Percentiles rank a stretch among this genome's conserved stretches.
Evolutionary conservation across 2,329 filamentous ascomycete species (phyloP).

Genomic region (Capronia epimyces): DNA sequence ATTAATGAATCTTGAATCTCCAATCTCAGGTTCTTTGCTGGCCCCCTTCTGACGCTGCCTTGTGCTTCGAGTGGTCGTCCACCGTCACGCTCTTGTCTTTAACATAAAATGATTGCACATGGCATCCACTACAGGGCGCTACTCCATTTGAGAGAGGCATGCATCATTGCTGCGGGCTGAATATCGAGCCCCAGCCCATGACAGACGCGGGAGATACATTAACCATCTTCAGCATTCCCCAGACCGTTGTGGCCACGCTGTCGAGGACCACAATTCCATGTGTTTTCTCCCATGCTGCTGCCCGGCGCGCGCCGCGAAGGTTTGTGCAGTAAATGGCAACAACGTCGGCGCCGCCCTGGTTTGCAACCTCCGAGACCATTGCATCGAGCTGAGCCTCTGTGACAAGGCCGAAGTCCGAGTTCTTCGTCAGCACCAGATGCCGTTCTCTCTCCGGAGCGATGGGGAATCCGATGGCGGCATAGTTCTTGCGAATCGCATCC

Average conservation of each 20-base stretch:
- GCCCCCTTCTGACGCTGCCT: too few species aligned
- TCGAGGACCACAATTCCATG: constrained; percentile 38
- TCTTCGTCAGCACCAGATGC: constrained; percentile 36
- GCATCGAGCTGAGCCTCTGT: constrained; percentile 29
- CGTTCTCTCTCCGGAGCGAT: constrained; percentile 31
- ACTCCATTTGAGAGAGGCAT: too few species aligned
- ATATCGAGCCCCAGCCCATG: neutral
- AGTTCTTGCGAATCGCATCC: constrained; percentile 36
- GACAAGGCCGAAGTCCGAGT: constrained; percentile 37
- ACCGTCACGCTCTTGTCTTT: too few species aligned
- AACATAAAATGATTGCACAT: too few species aligned
- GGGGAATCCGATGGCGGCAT: constrained; percentile 33
- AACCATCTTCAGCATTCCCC: constrained; percentile 38
- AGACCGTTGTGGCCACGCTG: constrained; percentile 41
- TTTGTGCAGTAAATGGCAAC: constrained; percentile 44
- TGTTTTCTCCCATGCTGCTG: constrained; percentile 36
- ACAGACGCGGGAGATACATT: neutral
- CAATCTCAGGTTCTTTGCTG: too few species aligned
- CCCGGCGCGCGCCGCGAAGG: constrained; percentile 38
- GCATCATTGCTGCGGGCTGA: neutral
- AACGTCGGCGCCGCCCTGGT: constrained; percentile 31
- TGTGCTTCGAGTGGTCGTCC: too few species aligned
- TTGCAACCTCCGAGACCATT: constrained; percentile 30
- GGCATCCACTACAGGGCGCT: too few species aligned
- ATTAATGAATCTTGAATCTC: too few species aligned